Percentiles rank a stretch among this genome's conserved stretches.
These are phyloP conservation scores for Neopestalotiopsis sp. DNA, from an alignment of 2,329 filamentous ascomycete genomes.

Conservation along the genomic window DNA sequence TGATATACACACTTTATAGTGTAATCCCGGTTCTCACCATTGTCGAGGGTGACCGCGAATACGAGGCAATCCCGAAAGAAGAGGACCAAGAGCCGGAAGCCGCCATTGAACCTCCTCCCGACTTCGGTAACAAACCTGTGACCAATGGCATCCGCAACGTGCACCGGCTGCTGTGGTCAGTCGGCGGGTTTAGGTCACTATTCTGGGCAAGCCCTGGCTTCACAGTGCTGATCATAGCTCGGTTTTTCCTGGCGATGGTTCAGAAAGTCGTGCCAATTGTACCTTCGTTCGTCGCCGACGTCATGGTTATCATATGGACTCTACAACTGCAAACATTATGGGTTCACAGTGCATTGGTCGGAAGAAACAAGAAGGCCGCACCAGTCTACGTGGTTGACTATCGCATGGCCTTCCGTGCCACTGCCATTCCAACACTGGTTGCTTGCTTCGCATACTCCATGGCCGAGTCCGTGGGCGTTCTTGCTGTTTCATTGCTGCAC, in stretches of 20 bases:
- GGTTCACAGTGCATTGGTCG: slow-evolving; percentile 82
- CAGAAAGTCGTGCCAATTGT: slow-evolving; percentile 45
- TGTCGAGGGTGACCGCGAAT: slow-evolving; percentile 56
- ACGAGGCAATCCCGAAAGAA: slow-evolving; percentile 46
- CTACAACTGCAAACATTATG: slow-evolving; percentile 74
- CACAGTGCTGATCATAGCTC: slow-evolving; percentile 42
- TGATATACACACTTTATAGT: slow-evolving; percentile 51
- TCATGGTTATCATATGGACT: slow-evolving; percentile 63
- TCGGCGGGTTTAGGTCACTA: slow-evolving; percentile 65
- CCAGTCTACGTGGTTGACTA: slow-evolving; percentile 70
- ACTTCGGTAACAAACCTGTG: slow-evolving; percentile 38
- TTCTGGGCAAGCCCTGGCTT: slow-evolving; percentile 69
- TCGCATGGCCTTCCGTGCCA: slow-evolving; percentile 65
- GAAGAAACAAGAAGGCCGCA: slow-evolving; percentile 64
- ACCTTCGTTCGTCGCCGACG: slow-evolving; percentile 51
- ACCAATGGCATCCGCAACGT: slow-evolving; percentile 54
- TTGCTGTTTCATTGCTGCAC: background rate
- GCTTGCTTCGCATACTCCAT: slow-evolving; percentile 42
- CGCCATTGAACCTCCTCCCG: slow-evolving; percentile 36
- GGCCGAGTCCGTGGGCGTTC: background rate
- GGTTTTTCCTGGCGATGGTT: slow-evolving; percentile 43
- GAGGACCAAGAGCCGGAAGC: slow-evolving; percentile 35
- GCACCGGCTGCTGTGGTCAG: slow-evolving; percentile 59
- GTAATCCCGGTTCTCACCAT: slow-evolving; percentile 58
- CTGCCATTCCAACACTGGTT: slow-evolving; percentile 68